Base-by-base conservation (phyloP, 202 grass and related monocot species). In the Bolboschoenoplectus hybrid region DNA sequence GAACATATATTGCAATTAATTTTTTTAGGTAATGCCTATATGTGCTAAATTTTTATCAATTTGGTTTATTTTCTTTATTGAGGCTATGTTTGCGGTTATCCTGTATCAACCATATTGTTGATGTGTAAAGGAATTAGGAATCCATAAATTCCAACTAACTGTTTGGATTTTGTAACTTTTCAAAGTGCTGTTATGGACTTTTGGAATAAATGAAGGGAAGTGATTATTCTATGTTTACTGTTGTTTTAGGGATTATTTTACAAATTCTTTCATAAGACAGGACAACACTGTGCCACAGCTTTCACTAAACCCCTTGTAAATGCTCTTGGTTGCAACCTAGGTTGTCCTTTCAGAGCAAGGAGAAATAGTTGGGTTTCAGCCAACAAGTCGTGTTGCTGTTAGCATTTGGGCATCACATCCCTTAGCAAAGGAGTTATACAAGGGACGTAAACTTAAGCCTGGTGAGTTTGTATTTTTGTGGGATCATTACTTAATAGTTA, bases 321-420 rank as follows among this genome's bases (percentile, higher is more conserved):
- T 52, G 49, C 40, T 62, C 79, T 19, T 56, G 52, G 6, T 58
- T 52, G 32, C 34, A 79, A 79, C 74, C 46, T 79, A 98, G 95
- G 93, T 98, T 63, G 91, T 94, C 53, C 63, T 98, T 69, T 93
- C 95, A 87, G 87, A 85, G 89, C 84, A 86, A 89, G 91, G 93
- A 83, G 94, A 92, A 62, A 63, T 98, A 60, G 87, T 98, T 40
- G 95, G 95, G 49, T 95, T 98, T 89, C 93, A 95, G 87, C 95
- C 95, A 80, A 98, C 90, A 36, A 98, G 71, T 78, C 90, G 90
- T 63, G 68, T 86, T 85, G 92, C 88, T 87, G 92, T 93, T 64
- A 93, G 88, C 46, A 79, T 86, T 81, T 98, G 95, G 93, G 87
- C 91, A 85, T 88, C 90, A 70, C 90, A 98, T 87, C 95, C 93